Conservation (phyloP, 2,329 filamentous ascomycete species). For the Aurifilum marmelostoma region DNA sequence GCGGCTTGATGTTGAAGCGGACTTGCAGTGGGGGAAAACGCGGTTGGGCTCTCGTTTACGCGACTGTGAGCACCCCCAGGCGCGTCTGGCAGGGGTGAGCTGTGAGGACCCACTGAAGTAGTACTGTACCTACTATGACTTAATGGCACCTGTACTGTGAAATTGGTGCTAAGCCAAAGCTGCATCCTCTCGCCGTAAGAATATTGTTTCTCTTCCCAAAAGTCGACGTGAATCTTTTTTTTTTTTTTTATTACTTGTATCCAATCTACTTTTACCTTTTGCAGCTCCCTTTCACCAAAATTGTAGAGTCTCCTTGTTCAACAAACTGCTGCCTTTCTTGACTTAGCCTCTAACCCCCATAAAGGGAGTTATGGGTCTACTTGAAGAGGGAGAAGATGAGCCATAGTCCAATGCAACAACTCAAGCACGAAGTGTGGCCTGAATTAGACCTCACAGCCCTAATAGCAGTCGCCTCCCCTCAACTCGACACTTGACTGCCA, state of each 20-base stretch:
- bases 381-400: not conserved
- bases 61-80: conserved; percentile 1
- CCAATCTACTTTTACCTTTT: not conserved
- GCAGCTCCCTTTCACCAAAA: not conserved
- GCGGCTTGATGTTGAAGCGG: conserved; percentile 3
- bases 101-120: not conserved
- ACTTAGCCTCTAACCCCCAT: not conserved
- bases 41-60: conserved; percentile 15
- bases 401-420: not conserved
- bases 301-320: not conserved
- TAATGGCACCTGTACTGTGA: no score
- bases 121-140: not conserved
- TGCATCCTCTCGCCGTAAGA: not conserved
- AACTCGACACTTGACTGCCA: not conserved
- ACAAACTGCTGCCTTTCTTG: not conserved
- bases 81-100: conserved; percentile 3
- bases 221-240: not conserved
- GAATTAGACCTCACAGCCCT: not conserved
- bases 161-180: not conserved
- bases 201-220: not conserved
- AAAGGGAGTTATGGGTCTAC: not conserved
- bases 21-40: conserved; percentile 13
- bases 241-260: not conserved
- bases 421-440: not conserved
- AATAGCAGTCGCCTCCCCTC: not conserved